Base-by-base conservation (phyloP, 805 yeast genomes). In the Trichomonascus vanleenenianus region DNA sequence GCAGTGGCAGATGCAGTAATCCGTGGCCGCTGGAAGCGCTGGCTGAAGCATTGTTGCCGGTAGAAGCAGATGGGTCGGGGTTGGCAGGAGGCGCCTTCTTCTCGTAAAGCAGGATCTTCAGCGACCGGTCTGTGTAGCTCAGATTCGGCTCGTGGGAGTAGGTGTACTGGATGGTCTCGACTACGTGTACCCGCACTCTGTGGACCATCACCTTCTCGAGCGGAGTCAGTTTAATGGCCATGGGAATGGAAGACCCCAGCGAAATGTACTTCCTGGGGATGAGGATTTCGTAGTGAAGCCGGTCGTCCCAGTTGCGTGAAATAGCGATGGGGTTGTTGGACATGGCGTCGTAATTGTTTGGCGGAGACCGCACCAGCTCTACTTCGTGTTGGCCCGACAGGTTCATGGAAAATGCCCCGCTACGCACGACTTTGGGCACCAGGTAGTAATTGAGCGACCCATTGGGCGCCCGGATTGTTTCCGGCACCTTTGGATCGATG, bases 301-400 rank as follows among this genome's bases (percentile, higher is more conserved):
- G 84, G 59, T 84, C 86, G 61, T 91, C 97, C 98, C 98, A 93
- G 52, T 84, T 88, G 46, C 95, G 74, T 25, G 83, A 74, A 31
- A 93, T 87, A 5, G 86, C 85, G 44, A 93, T 89, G 0, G 98
- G 97, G 58, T 91, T 97, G 54, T 84, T 81, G 59, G 89, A 96
- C 19, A 82, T 74, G 33, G 86, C 83, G 32, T 76, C 78, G 40
- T 46, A 47, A 33, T 41, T 46, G 49, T 85, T 87, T 1, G 86
- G 73, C 7, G 91, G 94, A 0, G 87, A 73, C 50, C 98, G 70
- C 3, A 93, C 76, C 10, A 93, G 68, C 1, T 70, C 72, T 1
- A 93, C 71, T 1, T 85, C 84, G 30, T 76, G 62, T 47, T 72
- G 70, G 1, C 86, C 91, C 6, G 66, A 58, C 25, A 93, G 63